A percentile compares a stretch with the other conserved stretches of the same genome.
Evolutionary conservation across 768 basidiomycete genomes (phyloP).

Genomic region (Sporobolomyces phaffii): DNA sequence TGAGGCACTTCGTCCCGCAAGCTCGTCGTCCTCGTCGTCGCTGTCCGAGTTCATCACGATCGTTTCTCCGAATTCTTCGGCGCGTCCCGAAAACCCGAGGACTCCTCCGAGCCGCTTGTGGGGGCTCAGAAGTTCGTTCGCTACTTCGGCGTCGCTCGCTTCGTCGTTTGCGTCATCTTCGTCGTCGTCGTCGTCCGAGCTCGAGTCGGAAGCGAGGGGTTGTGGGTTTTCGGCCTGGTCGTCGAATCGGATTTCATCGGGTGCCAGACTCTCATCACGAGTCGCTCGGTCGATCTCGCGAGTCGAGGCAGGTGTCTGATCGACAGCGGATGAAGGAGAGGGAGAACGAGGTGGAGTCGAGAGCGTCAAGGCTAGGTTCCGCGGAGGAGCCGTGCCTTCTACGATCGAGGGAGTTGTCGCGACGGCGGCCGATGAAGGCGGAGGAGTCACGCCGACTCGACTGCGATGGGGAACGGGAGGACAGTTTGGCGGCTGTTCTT

Average conservation of each 20-base stretch:
- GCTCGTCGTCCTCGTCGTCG: background rate
- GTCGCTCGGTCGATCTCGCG: too few relatives aligned
- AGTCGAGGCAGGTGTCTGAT: too few relatives aligned
- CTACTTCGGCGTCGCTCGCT: background rate
- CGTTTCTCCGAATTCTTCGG: background rate
- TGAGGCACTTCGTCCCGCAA: background rate
- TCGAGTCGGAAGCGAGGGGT: background rate
- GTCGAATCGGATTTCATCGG: constrained; percentile 26
- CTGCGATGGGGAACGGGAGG: background rate
- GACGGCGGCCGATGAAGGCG: background rate
- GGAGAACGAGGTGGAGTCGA: background rate
- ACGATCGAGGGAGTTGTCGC: background rate
- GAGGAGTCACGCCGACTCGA: background rate
- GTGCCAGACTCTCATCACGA: background rate
- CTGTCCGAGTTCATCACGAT: background rate
- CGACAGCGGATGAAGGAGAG: background rate
- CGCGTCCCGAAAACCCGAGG: constrained; percentile 11
- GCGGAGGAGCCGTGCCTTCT: constrained; percentile 16
- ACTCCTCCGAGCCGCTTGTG: background rate
- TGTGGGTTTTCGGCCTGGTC: background rate
- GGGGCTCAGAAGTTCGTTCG: background rate
- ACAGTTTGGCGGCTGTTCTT: background rate
- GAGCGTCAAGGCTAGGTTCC: background rate
- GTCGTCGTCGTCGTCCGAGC: background rate
- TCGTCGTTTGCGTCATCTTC: too few relatives aligned